phyloP scores from a whole-genome alignment of 768 basidiomycete genomes.

The Nidularia pulvinata region DNA sequence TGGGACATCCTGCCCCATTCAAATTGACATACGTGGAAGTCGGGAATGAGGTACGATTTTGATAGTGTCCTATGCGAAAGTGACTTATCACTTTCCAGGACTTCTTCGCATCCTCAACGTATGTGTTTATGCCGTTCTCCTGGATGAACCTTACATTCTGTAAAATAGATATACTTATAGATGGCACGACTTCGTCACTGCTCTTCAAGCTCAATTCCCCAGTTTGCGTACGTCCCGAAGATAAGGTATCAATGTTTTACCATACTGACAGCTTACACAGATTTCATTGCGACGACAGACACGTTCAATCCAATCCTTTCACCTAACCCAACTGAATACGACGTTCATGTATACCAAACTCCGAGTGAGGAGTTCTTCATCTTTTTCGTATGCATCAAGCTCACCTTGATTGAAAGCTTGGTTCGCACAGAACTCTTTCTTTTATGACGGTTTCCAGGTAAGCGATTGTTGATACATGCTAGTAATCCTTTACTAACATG shows the following conservation, averaged over 20 bases:
- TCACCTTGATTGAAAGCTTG: conserved; percentile 21
- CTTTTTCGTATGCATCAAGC: neutral
- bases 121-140: neutral
- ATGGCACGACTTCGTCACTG: conserved; percentile 47
- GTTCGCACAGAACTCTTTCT: conserved; percentile 40
- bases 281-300: conserved; percentile 54
- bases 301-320: conserved; percentile 41
- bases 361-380: conserved; percentile 34
- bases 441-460: conserved; percentile 35
- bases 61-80: neutral
- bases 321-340: conserved; percentile 51
- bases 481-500: too few relatives aligned
- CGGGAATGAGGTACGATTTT: conserved; percentile 47
- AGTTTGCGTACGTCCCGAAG: conserved; percentile 37
- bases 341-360: conserved; percentile 59
- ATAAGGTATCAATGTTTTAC: neutral
- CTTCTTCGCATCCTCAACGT: conserved; percentile 23
- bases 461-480: neutral
- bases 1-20: conserved; percentile 59
- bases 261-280: conserved; percentile 20
- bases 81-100: conserved; percentile 11
- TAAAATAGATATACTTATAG: conserved; percentile 44
- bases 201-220: conserved; percentile 47
- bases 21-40: conserved; percentile 46
- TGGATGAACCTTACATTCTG: neutral